Evolutionary conservation across 371 early-diverging fungal species (phyloP).

Genomic region (Paraphysoderma sedebokerense): DNA sequence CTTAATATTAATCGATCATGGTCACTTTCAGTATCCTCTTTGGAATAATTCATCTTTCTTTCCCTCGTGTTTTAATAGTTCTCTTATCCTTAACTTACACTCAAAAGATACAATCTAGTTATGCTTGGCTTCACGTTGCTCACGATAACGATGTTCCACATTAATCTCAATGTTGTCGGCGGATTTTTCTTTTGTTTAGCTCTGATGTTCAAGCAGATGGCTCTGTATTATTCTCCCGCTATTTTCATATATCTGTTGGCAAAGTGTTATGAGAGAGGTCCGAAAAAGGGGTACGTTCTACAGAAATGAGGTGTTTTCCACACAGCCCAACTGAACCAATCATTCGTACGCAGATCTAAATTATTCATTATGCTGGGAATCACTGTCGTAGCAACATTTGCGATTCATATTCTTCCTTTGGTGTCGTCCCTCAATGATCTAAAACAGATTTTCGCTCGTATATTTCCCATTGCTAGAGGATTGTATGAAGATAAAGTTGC

Average conservation of each 20-base stretch:
- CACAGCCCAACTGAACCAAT: background rate
- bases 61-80: background rate
- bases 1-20: constrained; percentile 79
- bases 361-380: constrained; percentile 57
- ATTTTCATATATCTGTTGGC: constrained; percentile 75
- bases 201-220: constrained; percentile 89
- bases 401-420: constrained; percentile 49
- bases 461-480: constrained; percentile 87
- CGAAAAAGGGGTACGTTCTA: background rate
- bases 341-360: constrained; percentile 9
- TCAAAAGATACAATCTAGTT: constrained; percentile 62
- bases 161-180: constrained; percentile 42
- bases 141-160: constrained; percentile 46
- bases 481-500: constrained; percentile 96
- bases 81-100: background rate
- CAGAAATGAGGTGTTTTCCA: background rate
- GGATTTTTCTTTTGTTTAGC: constrained; percentile 60
- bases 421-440: constrained; percentile 31
- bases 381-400: constrained; percentile 52
- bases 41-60: no score
- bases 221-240: constrained; percentile 76
- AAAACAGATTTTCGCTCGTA: constrained; percentile 55
- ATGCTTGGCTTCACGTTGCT: constrained; percentile 80
- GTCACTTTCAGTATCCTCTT: constrained; percentile 69
- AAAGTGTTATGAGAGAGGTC: constrained; percentile 27